Conservation (phyloP, 331 rosid species). For the Pyracantha coccinea region DNA sequence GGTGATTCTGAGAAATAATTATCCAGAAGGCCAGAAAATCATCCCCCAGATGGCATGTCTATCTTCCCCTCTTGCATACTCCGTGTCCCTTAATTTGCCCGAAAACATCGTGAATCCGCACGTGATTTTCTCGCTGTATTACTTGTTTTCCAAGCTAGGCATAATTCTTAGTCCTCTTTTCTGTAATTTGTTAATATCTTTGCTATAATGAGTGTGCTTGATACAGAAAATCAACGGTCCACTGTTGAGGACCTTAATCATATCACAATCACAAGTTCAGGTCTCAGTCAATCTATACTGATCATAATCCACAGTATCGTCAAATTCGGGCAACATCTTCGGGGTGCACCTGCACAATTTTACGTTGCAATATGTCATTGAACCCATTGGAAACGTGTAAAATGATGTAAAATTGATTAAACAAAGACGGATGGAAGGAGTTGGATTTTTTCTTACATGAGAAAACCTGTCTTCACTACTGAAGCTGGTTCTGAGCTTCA, state of each 20-base stretch:
- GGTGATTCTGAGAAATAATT: background rate
- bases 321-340: constrained; percentile 9
- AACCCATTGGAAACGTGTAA: background rate
- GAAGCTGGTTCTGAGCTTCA: constrained; percentile 61
- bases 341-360: constrained; percentile 28
- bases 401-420: too few relatives aligned
- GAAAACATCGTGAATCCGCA: background rate
- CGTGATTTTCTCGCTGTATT: background rate
- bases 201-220: too few relatives aligned
- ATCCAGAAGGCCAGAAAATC: background rate
- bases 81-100: background rate
- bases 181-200: background rate
- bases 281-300: background rate
- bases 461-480: constrained; percentile 30
- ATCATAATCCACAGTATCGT: constrained; percentile 5
- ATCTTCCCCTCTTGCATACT: background rate
- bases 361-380: background rate
- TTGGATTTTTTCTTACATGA: constrained; percentile 34
- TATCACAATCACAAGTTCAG: background rate
- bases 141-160: background rate
- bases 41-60: background rate
- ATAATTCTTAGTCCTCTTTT: background rate
- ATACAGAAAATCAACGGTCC: background rate
- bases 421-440: background rate
- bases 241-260: background rate